phyloP scores from a whole-genome alignment of 768 basidiomycete genomes.

The Collybiopsis confluens region DNA sequence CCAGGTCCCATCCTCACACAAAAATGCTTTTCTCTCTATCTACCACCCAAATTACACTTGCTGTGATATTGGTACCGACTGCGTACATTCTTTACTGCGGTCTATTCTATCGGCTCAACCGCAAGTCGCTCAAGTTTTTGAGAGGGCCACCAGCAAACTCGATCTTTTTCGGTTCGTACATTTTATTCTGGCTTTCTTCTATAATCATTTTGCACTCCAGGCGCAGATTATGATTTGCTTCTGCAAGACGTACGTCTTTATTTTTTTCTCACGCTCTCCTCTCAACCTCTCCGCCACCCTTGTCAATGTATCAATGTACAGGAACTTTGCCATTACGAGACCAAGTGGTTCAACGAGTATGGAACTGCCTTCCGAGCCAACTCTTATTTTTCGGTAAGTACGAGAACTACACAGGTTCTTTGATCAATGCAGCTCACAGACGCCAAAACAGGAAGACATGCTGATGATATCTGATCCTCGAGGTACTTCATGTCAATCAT shows the following conservation, averaged over 20 bases:
- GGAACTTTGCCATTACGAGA: background rate
- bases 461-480: background rate
- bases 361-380: conserved; percentile 1
- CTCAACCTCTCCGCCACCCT: too few species aligned
- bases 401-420: too few species aligned
- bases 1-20: too few species aligned
- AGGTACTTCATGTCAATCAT: background rate
- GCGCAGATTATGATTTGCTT: background rate
- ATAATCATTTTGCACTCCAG: background rate
- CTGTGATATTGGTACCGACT: background rate
- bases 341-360: background rate
- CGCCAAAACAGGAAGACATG: conserved; percentile 3
- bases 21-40: background rate
- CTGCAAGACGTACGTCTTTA: background rate
- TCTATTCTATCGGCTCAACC: background rate
- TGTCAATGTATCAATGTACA: too few species aligned
- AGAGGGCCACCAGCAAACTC: background rate
- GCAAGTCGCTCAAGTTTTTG: background rate
- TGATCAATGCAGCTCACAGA: background rate
- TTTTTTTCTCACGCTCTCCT: background rate
- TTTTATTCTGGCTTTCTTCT: background rate
- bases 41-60: background rate
- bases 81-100: background rate
- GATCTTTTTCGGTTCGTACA: background rate
- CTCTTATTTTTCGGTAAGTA: background rate